phyloP scores from a whole-genome alignment of 192 early-diverging fungal genomes.

The Rhizophagus clarus region DNA sequence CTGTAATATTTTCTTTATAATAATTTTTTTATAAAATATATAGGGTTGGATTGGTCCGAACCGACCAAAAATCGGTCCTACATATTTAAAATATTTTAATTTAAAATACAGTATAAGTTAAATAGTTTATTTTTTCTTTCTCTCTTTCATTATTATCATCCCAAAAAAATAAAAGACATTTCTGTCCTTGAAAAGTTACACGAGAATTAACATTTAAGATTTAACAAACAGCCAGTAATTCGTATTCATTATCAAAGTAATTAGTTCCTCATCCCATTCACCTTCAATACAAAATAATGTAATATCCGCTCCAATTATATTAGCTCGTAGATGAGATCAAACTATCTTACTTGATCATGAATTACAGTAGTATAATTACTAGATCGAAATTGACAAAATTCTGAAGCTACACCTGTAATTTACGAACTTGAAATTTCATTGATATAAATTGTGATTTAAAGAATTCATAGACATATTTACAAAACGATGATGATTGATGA shows the following conservation, averaged over 20 bases:
- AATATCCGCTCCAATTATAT: constrained; percentile 55
- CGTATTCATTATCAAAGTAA: constrained; percentile 53
- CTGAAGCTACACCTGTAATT: constrained; percentile 30
- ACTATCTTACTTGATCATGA: constrained; percentile 63
- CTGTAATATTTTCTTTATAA: too few relatives aligned
- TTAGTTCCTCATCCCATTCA: constrained; percentile 56
- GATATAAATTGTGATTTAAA: constrained; percentile 39
- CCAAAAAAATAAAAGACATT: constrained; percentile 40
- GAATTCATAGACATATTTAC: constrained; percentile 33
- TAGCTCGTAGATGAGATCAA: too few relatives aligned
- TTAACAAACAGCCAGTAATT: constrained; percentile 57
- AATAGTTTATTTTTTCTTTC: constrained; percentile 25
- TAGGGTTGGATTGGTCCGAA: too few relatives aligned
- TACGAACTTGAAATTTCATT: constrained; percentile 33
- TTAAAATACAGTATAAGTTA: too few relatives aligned
- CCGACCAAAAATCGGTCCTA: too few relatives aligned
- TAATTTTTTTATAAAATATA: too few relatives aligned
- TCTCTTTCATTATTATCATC: constrained; percentile 41
- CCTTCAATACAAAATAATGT: constrained; percentile 40
- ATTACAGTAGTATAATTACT: constrained; percentile 64
- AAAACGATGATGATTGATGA: constrained; percentile 25
- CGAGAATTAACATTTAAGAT: constrained; percentile 53
- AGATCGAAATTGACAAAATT: constrained; percentile 51
- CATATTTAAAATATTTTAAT: too few relatives aligned
- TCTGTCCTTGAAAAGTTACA: constrained; percentile 41